These are phyloP conservation scores for Acephala macrosclerotiorum DNA, from an alignment of 2,329 filamentous ascomycete species.

Conservation along the genomic window DNA sequence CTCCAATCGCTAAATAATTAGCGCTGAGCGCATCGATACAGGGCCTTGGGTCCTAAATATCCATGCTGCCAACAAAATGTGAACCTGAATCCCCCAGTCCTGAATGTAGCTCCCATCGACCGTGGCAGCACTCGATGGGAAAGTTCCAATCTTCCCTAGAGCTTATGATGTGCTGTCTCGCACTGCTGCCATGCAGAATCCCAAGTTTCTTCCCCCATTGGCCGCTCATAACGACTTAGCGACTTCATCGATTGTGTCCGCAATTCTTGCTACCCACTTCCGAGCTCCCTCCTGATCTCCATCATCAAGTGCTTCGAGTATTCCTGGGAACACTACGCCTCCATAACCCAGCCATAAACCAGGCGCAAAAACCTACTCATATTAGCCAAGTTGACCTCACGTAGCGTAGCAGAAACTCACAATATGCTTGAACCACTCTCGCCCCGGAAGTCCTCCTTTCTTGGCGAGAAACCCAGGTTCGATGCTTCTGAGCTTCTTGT, in stretches of 20 bases:
- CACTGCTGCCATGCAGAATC: too few species aligned
- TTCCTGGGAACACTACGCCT: slow-evolving; percentile 14
- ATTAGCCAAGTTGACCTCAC: background rate
- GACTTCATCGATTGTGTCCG: slow-evolving; percentile 10
- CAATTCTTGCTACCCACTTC: slow-evolving; percentile 17
- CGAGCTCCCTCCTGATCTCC: slow-evolving; percentile 9
- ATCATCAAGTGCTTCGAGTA: slow-evolving; percentile 16
- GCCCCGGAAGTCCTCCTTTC: slow-evolving; percentile 13
- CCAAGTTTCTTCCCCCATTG: too few species aligned
- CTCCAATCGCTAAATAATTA: too few species aligned
- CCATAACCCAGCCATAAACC: slow-evolving; percentile 15
- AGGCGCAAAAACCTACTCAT: slow-evolving; percentile 6
- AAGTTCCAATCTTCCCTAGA: too few species aligned
- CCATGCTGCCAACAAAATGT: too few species aligned
- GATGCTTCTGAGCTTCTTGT: slow-evolving; percentile 16
- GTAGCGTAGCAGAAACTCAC: background rate
- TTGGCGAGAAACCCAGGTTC: slow-evolving; percentile 14
- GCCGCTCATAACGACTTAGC: background rate
- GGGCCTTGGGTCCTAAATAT: too few species aligned
- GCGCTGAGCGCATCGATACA: too few species aligned
- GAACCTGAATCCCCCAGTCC: too few species aligned
- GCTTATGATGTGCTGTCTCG: too few species aligned
- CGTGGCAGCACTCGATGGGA: too few species aligned
- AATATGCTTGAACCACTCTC: slow-evolving; percentile 20
- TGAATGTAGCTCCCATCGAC: too few species aligned